Base-by-base conservation (phyloP, 1,284 basidiomycete species). In the Dichomitus squalens region DNA sequence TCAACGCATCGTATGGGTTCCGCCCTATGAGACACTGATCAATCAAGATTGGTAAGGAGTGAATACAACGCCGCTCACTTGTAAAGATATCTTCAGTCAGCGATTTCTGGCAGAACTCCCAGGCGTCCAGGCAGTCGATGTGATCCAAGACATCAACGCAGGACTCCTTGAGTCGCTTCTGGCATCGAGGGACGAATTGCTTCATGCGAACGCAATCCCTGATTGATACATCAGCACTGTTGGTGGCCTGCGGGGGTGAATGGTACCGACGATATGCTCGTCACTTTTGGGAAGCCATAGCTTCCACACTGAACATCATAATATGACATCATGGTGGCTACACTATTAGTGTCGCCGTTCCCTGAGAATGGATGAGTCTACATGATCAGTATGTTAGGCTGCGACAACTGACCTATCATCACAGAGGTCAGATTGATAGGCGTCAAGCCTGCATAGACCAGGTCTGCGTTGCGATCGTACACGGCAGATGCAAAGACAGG, bases 401-500 rank as follows among this genome's bases (percentile, higher is more conserved):
- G n/a, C n/a, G n/a, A n/a, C 29, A 11, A 31, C 29, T 5, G 47
- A 18, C 94, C 93, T 51, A 96, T 93, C 76, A 95, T 83, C 34
- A 92, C 77, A 16, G 88, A 90, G 48, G 84, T 81, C 6, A 96
- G 76, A 68, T 95, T 95, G 66, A 96, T 83, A 0, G 90, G 87
- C 6, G 83, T 81, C 64, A 87, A 70, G 1, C 87, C 89, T 0
- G 77, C 80, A n/a, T 81, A 75, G 11, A 79, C 70, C 12, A 90
- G 76, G 27, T 72, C 69, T 6, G 79, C 73, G 69, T 96, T 95
- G 61, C 91, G 87, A 71, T 95, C 93, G 43, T 88, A 86, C 0
- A 96, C 83, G 16, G 85, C 84, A 1, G 89, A 78, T 0, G 93
- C 94, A 62, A 93, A 95, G 5, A 93, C 76, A 3, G 93, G 94